Percentiles rank a stretch among this genome's conserved stretches.
Evolutionary conservation across 2,329 filamentous ascomycete species (phyloP).

Genomic region (Truncatella angustata): DNA sequence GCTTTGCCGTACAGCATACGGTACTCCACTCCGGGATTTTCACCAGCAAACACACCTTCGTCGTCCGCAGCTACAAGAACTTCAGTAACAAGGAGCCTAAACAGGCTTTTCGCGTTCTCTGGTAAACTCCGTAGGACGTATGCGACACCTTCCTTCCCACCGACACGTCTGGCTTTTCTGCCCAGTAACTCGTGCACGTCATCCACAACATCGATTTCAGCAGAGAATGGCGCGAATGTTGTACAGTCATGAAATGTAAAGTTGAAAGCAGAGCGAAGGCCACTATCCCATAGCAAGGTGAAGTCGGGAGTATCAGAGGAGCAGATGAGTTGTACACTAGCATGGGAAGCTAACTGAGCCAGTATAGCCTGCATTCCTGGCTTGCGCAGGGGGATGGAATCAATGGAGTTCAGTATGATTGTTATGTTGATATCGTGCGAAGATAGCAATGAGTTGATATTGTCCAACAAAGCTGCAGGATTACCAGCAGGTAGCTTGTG

Average conservation of each 20-base stretch:
- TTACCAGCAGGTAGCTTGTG: constrained; percentile 57
- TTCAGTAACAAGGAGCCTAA: constrained; percentile 80
- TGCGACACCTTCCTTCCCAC: constrained; percentile 85
- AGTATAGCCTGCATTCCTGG: constrained; percentile 68
- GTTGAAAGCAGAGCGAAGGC: constrained; percentile 76
- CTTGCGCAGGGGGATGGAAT: constrained; percentile 74
- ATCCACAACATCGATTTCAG: constrained; percentile 82
- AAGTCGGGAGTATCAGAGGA: constrained; percentile 89
- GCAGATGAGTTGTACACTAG: constrained; percentile 69
- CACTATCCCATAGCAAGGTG: constrained; percentile 83
- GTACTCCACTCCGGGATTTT: constrained; percentile 79
- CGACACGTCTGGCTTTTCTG: constrained; percentile 73
- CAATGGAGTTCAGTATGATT: constrained; percentile 82
- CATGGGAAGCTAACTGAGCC: constrained; percentile 72
- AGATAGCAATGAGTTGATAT: constrained; percentile 61
- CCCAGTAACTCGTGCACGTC: constrained; percentile 86
- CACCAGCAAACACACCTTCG: constrained; percentile 48
- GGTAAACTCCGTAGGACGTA: constrained; percentile 89
- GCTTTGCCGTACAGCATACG: constrained; percentile 91
- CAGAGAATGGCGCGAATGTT: constrained; percentile 73
- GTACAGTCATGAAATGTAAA: constrained; percentile 94
- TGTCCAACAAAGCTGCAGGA: constrained; percentile 65
- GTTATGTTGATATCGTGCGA: constrained; percentile 52
- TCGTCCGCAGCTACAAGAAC: constrained; percentile 71
- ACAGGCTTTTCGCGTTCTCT: constrained; percentile 87